Evolutionary conservation across 2,329 filamentous ascomycete genomes (phyloP).

Genomic region (Colletotrichum trifolii): DNA sequence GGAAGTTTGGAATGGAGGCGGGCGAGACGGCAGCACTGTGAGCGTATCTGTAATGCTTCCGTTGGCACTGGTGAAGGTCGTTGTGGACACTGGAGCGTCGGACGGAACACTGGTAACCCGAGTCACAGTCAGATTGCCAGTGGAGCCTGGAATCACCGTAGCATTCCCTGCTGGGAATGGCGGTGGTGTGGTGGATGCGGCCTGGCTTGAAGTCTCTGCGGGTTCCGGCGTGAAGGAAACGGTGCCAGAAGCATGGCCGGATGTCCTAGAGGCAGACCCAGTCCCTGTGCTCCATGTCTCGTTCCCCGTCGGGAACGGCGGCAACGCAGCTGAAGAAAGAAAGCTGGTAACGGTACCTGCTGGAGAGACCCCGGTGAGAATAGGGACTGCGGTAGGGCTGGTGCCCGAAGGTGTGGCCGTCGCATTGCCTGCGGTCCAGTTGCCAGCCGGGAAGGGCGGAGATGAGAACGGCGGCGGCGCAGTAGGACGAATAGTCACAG

Average conservation of each 20-base stretch:
- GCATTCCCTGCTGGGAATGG: slow-evolving; percentile 12
- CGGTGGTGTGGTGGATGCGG: background rate
- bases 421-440: slow-evolving; percentile 1
- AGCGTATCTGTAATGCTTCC: background rate
- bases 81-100: background rate
- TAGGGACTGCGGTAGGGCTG: background rate
- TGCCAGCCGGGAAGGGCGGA: slow-evolving; percentile 19
- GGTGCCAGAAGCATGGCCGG: slow-evolving; percentile 8
- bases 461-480: background rate
- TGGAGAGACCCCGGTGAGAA: slow-evolving; percentile 2
- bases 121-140: slow-evolving; percentile 9
- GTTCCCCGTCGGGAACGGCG: slow-evolving; percentile 18
- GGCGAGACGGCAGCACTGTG: background rate
- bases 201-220: slow-evolving; percentile 1
- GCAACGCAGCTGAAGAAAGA: background rate
- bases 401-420: background rate
- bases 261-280: slow-evolving; percentile 1
- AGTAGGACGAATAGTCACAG: background rate
- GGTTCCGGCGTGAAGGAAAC: slow-evolving; percentile 9
- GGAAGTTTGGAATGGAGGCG: slow-evolving; percentile 1
- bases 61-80: slow-evolving; percentile 8
- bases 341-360: background rate
- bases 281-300: slow-evolving; percentile 7
- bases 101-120: background rate
- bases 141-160: slow-evolving; percentile 12